These are phyloP conservation scores for Bauhinia variegata DNA, from an alignment of 306 rosid genomes.

Conservation along the genomic window DNA sequence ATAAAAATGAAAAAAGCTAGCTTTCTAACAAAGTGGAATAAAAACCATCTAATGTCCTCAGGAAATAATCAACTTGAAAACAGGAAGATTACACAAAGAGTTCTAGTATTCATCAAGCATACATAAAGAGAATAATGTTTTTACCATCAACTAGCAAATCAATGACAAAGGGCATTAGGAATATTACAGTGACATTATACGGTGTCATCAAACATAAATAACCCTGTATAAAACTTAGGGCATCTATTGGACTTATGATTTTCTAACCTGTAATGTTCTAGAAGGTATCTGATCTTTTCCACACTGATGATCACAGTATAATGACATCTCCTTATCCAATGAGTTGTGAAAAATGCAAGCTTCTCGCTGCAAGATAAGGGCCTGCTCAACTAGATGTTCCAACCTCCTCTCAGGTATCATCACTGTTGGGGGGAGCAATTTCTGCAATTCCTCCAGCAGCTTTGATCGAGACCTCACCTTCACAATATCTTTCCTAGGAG, in stretches of 20 bases:
- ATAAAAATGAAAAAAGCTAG: too few relatives aligned
- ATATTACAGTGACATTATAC: not conserved
- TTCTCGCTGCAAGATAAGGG: conserved; percentile 87
- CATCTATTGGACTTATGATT: conserved; percentile 28
- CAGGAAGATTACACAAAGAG: conserved; percentile 1
- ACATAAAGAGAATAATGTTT: not conserved
- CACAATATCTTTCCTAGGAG: conserved; percentile 43
- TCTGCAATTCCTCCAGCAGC: conserved; percentile 86
- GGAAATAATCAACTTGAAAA: not conserved
- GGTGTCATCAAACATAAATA: conserved; percentile 2
- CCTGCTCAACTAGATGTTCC: conserved; percentile 94
- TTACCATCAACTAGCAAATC: conserved; percentile 23
- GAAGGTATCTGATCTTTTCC: conserved; percentile 93
- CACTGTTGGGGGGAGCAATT: conserved; percentile 84
- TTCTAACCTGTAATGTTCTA: conserved; percentile 82
- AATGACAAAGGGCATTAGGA: conserved; percentile 4
- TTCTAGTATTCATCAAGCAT: conserved; percentile 17
- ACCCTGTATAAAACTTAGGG: conserved; percentile 6
- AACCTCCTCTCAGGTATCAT: conserved; percentile 93
- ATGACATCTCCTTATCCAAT: conserved; percentile 81
- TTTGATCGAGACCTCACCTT: conserved; percentile 67
- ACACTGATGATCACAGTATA: conserved; percentile 88
- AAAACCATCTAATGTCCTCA: conserved; percentile 10
- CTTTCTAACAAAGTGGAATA: not conserved
- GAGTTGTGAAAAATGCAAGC: conserved; percentile 92